These are phyloP conservation scores for Phenoliferia sp. DNA, from an alignment of 1,284 basidiomycete genomes.

Conservation along the genomic window DNA sequence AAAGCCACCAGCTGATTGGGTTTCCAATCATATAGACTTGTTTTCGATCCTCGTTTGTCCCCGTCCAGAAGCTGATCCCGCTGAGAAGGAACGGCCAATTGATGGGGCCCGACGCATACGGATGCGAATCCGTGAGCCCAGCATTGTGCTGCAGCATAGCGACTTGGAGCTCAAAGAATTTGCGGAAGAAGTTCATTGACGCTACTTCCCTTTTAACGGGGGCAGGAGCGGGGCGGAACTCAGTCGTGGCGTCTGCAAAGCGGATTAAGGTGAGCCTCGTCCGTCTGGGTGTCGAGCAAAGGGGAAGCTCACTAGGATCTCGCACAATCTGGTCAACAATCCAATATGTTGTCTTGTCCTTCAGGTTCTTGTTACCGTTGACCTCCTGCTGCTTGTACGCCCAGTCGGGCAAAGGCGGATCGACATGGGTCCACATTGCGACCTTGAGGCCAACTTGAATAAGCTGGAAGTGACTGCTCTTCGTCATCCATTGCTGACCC, in stretches of 20 bases:
- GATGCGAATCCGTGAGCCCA: constrained; percentile 87
- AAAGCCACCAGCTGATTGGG: constrained; percentile 89
- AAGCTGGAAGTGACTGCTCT: constrained; percentile 82
- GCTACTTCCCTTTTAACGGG: constrained; percentile 63
- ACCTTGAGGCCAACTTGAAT: constrained; percentile 87
- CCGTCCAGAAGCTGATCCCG: constrained; percentile 98
- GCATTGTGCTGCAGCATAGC: constrained; percentile 98
- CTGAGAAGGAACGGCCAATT: constrained; percentile 96
- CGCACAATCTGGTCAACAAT: constrained; percentile 75
- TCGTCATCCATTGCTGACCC: constrained; percentile 80
- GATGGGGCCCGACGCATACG: constrained; percentile 88
- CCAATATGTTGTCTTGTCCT: constrained; percentile 82
- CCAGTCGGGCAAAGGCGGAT: constrained; percentile 82
- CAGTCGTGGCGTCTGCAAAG: neutral
- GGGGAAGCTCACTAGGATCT: constrained; percentile 41
- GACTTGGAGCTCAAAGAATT: constrained; percentile 88
- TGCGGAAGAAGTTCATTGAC: constrained; percentile 84
- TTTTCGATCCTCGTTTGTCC: constrained; percentile 67
- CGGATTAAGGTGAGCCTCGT: neutral
- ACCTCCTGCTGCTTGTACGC: constrained; percentile 95
- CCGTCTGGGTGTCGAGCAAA: neutral
- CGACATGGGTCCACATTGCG: constrained; percentile 84
- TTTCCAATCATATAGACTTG: constrained; percentile 98
- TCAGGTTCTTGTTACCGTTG: constrained; percentile 91
- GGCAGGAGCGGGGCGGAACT: neutral